Conservation (phyloP, 345 rosid genomes). For the Hypericum androsaemum region DNA sequence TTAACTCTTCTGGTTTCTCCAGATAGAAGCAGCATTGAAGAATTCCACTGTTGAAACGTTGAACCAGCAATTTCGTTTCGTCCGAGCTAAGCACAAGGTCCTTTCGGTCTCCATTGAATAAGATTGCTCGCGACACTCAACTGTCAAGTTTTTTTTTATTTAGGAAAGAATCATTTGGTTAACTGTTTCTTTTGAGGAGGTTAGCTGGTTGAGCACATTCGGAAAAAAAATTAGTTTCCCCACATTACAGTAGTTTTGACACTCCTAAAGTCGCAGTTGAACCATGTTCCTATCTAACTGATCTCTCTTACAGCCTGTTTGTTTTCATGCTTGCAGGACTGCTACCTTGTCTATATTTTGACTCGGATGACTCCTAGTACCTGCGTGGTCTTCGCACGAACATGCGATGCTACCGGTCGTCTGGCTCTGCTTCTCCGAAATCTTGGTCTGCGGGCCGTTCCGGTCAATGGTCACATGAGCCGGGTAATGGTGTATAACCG, state of each 20-base stretch:
- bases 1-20: slow-evolving; percentile 14
- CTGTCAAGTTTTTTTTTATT: neutral
- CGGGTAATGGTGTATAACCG: slow-evolving; percentile 36
- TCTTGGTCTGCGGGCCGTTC: slow-evolving; percentile 86
- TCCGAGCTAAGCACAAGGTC: slow-evolving; percentile 88
- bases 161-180: too few species aligned
- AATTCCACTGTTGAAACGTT: slow-evolving; percentile 92
- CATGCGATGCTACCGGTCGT: slow-evolving; percentile 75
- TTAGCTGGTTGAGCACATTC: too few species aligned
- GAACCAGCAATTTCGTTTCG: slow-evolving; percentile 67
- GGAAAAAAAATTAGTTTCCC: too few species aligned
- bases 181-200: neutral
- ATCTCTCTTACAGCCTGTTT: neutral
- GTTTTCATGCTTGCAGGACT: slow-evolving; percentile 43
- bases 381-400: slow-evolving; percentile 87
- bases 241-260: too few species aligned
- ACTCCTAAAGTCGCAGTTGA: too few species aligned
- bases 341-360: slow-evolving; percentile 84
- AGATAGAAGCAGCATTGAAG: slow-evolving; percentile 92
- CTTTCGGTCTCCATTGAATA: slow-evolving; percentile 10
- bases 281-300: too few species aligned
- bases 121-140: slow-evolving; percentile 4
- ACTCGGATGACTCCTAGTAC: slow-evolving; percentile 63
- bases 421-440: slow-evolving; percentile 72
- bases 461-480: slow-evolving; percentile 93